Percentiles rank a stretch among this genome's conserved stretches.
Conservation (phyloP, 768 basidiomycete genomes). For the Leccinum longicurvipes region DNA sequence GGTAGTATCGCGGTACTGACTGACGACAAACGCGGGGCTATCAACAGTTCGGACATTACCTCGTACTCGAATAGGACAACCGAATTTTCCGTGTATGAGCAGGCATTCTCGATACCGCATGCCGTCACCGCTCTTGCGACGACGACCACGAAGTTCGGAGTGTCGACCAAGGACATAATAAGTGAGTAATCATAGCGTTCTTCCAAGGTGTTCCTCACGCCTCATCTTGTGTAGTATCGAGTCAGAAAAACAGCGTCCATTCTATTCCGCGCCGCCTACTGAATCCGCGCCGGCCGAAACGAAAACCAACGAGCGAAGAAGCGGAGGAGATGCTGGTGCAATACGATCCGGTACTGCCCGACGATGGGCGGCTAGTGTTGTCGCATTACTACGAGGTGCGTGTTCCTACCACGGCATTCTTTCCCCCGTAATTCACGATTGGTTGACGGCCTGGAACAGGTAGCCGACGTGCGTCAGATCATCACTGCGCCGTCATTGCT, state of each 20-base stretch:
- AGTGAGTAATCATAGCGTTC: slow-evolving; percentile 45
- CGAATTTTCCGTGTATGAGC: slow-evolving; percentile 57
- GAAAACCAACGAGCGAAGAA: slow-evolving; percentile 73
- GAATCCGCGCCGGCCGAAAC: slow-evolving; percentile 79
- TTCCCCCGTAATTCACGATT: neutral
- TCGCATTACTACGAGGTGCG: slow-evolving; percentile 56
- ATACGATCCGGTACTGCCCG: slow-evolving; percentile 76
- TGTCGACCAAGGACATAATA: slow-evolving; percentile 82
- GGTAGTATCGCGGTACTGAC: neutral
- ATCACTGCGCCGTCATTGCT: slow-evolving; percentile 79
- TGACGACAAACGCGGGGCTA: neutral
- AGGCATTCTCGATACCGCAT: slow-evolving; percentile 67
- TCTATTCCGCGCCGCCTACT: slow-evolving; percentile 69
- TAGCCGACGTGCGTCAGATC: slow-evolving; percentile 65
- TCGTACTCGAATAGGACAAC: slow-evolving; percentile 52
- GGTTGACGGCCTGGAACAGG: slow-evolving; percentile 38
- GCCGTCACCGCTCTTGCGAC: slow-evolving; percentile 66
- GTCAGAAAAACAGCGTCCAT: slow-evolving; percentile 66
- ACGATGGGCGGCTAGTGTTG: slow-evolving; percentile 59
- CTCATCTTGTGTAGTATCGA: slow-evolving; percentile 59
- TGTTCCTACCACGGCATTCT: slow-evolving; percentile 20
- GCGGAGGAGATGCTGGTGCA: slow-evolving; percentile 81
- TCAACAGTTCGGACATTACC: slow-evolving; percentile 49
- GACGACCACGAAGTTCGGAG: slow-evolving; percentile 86
- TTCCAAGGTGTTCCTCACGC: neutral